These are phyloP conservation scores for Panicum miliaceum DNA, from an alignment of 176 grass and related monocot genomes.

Conservation along the genomic window DNA sequence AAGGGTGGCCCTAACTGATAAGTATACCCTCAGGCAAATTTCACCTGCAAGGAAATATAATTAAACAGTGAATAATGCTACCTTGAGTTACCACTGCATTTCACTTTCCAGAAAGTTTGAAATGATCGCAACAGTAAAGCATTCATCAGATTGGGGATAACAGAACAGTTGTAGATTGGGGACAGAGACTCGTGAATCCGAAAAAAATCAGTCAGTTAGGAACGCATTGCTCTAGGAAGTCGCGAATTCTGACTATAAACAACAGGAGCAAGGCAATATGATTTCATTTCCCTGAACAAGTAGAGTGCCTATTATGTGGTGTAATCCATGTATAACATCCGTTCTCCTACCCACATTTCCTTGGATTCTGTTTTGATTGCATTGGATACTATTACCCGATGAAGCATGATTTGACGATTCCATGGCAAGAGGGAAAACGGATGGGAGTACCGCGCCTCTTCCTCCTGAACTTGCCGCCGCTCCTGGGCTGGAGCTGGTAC, in stretches of 20 bases:
- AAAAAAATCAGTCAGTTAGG: neutral
- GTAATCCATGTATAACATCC: neutral
- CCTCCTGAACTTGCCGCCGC: slow-evolving; percentile 66
- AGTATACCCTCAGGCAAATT: slow-evolving; percentile 68
- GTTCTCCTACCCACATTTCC: slow-evolving; percentile 10
- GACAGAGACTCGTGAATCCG: neutral
- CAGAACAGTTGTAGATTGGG: neutral
- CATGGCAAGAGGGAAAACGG: neutral
- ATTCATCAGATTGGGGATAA: neutral
- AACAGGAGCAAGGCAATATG: neutral
- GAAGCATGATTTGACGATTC: slow-evolving; percentile 2
- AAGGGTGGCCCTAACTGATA: slow-evolving; percentile 47
- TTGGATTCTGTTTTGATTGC: neutral
- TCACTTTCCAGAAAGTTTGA: neutral
- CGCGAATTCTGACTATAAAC: neutral
- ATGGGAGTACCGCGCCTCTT: slow-evolving; percentile 65
- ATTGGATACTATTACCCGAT: neutral
- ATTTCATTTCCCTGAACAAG: neutral
- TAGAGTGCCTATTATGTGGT: neutral
- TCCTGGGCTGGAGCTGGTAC: slow-evolving; percentile 83
- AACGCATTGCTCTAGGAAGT: slow-evolving; percentile 2
- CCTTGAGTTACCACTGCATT: neutral
- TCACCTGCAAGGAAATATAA: slow-evolving; percentile 64
- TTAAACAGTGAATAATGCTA: slow-evolving; percentile 23
- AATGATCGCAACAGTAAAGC: neutral